These are phyloP conservation scores for Kodamaea suecica DNA, from an alignment of 1,139 yeast species.

Conservation along the genomic window DNA sequence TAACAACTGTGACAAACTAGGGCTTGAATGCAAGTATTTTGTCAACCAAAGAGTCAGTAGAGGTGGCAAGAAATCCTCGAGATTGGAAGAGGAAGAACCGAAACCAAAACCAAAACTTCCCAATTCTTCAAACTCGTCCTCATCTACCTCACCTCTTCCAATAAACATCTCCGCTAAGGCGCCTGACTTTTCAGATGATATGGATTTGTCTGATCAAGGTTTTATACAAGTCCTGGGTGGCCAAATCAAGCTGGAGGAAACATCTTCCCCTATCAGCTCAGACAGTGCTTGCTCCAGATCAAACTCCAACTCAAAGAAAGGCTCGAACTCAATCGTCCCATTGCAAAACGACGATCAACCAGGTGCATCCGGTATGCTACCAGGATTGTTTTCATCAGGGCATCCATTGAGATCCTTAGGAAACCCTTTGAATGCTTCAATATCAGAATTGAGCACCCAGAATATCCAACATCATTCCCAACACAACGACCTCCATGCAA, in stretches of 20 bases:
- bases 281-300: neutral
- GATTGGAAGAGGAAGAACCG: conserved; percentile 10
- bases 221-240: too few species aligned
- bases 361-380: too few species aligned
- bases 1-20: conserved; percentile 45
- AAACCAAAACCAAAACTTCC: neutral
- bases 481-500: too few species aligned
- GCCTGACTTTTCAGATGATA: neutral
- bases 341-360: neutral
- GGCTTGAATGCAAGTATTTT: conserved; percentile 50
- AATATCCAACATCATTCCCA: too few species aligned
- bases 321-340: neutral
- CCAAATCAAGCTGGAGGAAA: neutral
- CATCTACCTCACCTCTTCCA: neutral
- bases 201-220: neutral
- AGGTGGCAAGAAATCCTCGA: conserved; percentile 38
- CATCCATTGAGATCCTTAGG: too few species aligned
- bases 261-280: neutral
- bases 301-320: neutral
- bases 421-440: too few species aligned
- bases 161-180: neutral
- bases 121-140: conserved; percentile 1
- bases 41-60: conserved; percentile 53
- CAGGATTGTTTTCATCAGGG: too few species aligned
- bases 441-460: too few species aligned